Conservation (phyloP, 768 basidiomycete genomes). For the Auricularia cornea region DNA sequence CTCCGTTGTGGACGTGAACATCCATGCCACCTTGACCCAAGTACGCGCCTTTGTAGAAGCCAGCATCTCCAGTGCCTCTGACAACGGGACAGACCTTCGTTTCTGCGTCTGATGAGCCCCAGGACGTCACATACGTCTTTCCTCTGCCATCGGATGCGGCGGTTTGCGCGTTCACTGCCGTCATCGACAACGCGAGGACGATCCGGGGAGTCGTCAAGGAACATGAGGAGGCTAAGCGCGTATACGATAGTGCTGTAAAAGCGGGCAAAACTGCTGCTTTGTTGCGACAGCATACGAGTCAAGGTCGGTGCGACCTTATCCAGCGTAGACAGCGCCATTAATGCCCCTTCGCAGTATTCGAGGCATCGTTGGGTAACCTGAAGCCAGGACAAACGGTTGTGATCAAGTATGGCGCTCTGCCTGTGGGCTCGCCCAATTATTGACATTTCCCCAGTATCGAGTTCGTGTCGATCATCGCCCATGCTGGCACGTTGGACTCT, state of each 20-base stretch:
- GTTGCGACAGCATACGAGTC: conserved; percentile 25
- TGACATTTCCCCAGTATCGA: not conserved
- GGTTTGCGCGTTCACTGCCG: conserved; percentile 47
- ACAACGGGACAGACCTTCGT: conserved; percentile 4
- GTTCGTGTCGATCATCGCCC: not conserved
- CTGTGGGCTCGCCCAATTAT: not conserved
- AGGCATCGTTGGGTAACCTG: not conserved
- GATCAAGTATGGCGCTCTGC: not conserved
- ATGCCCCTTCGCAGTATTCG: not conserved
- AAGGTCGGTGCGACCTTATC: not conserved
- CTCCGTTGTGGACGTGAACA: not conserved
- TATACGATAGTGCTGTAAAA: conserved; percentile 33
- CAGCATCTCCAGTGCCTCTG: not conserved
- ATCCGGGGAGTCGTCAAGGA: conserved; percentile 43
- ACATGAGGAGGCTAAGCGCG: conserved; percentile 32
- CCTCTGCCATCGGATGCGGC: conserved; percentile 49
- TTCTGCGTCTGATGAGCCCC: conserved; percentile 1
- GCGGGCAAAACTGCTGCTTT: conserved; percentile 37
- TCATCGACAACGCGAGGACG: conserved; percentile 33
- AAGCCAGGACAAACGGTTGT: not conserved
- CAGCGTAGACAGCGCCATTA: not conserved
- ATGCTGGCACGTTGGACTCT: conserved; percentile 3
- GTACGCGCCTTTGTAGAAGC: not conserved
- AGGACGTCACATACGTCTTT: conserved; percentile 39
- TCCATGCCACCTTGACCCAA: not conserved